Base-by-base conservation (phyloP, 345 rosid species). In the Toxicodendron radicans region DNA sequence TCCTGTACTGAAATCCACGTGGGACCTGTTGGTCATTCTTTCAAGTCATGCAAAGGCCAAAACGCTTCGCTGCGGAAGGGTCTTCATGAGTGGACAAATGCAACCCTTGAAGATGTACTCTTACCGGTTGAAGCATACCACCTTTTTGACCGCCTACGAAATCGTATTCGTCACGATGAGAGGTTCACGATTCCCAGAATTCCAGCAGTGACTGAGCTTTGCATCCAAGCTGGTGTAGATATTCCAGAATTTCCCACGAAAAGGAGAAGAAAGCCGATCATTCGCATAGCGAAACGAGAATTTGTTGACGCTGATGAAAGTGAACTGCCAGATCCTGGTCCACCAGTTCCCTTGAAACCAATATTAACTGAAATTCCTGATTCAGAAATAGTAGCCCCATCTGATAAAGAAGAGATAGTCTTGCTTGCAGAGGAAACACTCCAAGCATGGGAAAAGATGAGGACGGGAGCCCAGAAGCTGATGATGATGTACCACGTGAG, bases 1-100 rank as follows among this genome's bases (percentile, higher is more conserved):
- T 91, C 84, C 86, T 95, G 99, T 65, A 81, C 80, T 74, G 99
- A 95, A 83, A 89, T 95, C 75, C 98, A 92, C 35, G 99, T 95
- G 68, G 99, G 99, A 79, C 89, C 88, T 57, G 83, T 64, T 20
- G 98, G 94, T 23, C 99, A 91, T 83, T 92, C 97, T 21, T 95
- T 95, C 88, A 95, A 87, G 83, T 90, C 99, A 43, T 95, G 99
- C 79, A 90, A 78, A 89, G 98, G 98, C 53, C 82, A 85, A 10
- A 52, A 56, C 66, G 79, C 95, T 67, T 71, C 93, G 7, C 54
- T 82, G 16, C 94, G 98, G 60, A 95, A 87, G 81, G 97, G 99
- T n/a, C n/a, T n/a, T n/a, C n/a, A n/a, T n/a, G n/a, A n/a, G n/a
- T n/a, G n/a, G n/a, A n/a, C n/a, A n/a, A n/a, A n/a, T n/a, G n/a